Percentiles rank a stretch among this genome's conserved stretches.
Conservation (phyloP, 129 eudicot species). For the Flaveria bidentis region DNA sequence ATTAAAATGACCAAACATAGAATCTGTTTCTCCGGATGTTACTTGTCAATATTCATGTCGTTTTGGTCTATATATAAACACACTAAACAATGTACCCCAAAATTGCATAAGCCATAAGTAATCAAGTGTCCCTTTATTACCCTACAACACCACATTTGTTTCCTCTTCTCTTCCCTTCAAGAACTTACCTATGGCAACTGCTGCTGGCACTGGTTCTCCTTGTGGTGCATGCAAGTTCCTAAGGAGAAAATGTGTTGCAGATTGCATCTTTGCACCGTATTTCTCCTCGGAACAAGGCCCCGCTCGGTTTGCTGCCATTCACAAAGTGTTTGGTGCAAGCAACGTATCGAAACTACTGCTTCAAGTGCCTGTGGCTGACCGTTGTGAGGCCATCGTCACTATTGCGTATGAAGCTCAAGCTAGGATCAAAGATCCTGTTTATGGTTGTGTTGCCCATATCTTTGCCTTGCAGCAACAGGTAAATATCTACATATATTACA, state of each 20-base stretch:
- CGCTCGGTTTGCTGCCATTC: constrained; percentile 93
- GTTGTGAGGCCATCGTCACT: constrained; percentile 95
- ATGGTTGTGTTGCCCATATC: constrained; percentile 96
- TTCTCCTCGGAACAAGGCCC: constrained; percentile 98
- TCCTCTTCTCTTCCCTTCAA: too few species aligned
- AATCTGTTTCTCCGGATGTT: too few species aligned
- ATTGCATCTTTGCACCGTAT: constrained; percentile 90
- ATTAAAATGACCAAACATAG: too few species aligned
- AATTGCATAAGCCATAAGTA: too few species aligned
- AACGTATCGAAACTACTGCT: constrained; percentile 76
- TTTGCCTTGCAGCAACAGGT: constrained; percentile 96
- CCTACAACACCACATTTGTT: too few species aligned
- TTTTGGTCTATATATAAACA: too few species aligned
- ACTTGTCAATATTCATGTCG: too few species aligned
- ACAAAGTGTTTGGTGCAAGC: constrained; percentile 98
- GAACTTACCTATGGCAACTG: too few species aligned
- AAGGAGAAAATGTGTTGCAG: constrained; percentile 85
- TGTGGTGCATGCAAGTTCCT: constrained; percentile 99
- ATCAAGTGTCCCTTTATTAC: too few species aligned
- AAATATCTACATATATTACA: neutral
- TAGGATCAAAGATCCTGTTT: constrained; percentile 87
- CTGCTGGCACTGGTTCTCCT: constrained; percentile 66
- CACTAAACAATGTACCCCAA: too few species aligned
- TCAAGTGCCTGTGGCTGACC: constrained; percentile 75
- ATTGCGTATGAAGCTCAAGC: constrained; percentile 99